Evolutionary conservation across 345 rosid species (phyloP).

Genomic region (Viola odorata): DNA sequence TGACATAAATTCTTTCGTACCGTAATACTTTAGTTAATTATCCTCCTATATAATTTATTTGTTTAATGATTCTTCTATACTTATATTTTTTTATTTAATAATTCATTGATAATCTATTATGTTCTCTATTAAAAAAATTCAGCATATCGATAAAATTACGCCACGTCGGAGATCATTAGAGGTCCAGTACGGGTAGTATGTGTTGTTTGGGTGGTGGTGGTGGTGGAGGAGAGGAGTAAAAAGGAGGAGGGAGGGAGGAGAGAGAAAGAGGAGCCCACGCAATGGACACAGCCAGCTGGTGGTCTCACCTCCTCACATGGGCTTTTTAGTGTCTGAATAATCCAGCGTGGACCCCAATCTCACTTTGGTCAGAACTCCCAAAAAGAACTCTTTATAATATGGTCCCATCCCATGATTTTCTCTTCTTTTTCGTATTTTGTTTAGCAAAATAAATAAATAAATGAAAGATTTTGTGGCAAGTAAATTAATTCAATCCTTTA

Average conservation of each 20-base stretch:
- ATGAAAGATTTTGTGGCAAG: slow-evolving; percentile 17
- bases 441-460: neutral
- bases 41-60: too few species aligned
- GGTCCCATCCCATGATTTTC: neutral
- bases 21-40: too few species aligned
- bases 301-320: slow-evolving; percentile 48
- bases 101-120: too few species aligned
- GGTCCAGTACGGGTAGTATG: too few species aligned
- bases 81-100: too few species aligned
- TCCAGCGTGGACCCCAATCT: neutral
- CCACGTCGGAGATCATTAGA: too few species aligned
- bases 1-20: too few species aligned
- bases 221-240: neutral
- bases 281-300: slow-evolving; percentile 50
- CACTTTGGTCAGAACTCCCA: too few species aligned
- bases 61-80: too few species aligned
- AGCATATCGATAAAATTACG: too few species aligned
- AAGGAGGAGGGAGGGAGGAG: neutral
- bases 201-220: neutral
- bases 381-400: too few species aligned
- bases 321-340: slow-evolving; percentile 7
- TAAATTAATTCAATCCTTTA: slow-evolving; percentile 13
- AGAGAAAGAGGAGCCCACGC: slow-evolving; percentile 21
- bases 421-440: neutral
- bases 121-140: neutral